Evolutionary conservation across 2,329 filamentous ascomycete genomes (phyloP), one percentile per base, ranked within the genome.

Genomic region (Leptographium lundbergii): DNA sequence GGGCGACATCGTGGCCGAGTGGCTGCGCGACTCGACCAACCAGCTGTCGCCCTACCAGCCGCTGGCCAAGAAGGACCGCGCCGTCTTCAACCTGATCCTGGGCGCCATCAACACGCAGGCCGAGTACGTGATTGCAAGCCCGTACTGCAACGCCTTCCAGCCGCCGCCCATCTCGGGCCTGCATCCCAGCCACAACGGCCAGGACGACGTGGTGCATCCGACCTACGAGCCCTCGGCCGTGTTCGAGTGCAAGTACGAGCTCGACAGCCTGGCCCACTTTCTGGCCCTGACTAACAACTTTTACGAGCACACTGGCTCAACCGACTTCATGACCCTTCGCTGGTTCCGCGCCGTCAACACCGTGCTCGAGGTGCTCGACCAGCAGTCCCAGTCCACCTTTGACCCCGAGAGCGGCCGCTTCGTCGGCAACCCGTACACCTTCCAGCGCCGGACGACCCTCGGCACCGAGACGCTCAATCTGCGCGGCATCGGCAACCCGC

Each of bases 231-330:
- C 87, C 0, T 82, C 79, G 0, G 81, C 85, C 55, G 94, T 99
- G 4, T 99, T 96, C 64, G 94, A 99, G 73, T 99, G 94, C 81
- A 99, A 99, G 73, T 99, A 97, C 72, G 94, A 99, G 75, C 84
- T 99, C 25, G 94, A 99, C 73, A 96, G 91, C 10, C 78, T 99
- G 0, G 94, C 91, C 0, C 87, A 95, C 68, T 99, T 99, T 70
- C 79, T 99, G 6, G 84, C 88, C 0, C 75, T 99, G 2, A 82
- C 80, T 22, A 96, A 96, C 67, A 85, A 96, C 65, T 97, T 95
- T 72, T 80, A 94, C 73, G 82, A 87, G 47, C 81, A 89, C 67
- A 95, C 90, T 0, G 80, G 80, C 2, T 92, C 89, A 0, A 87
- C 80, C 0, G 86, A 87, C 1, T 96, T 95, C 69, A 69, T 97